These are phyloP conservation scores for Eimeria tenella DNA, from an alignment of 169 alveolate genomes.

Conservation along the genomic window DNA sequence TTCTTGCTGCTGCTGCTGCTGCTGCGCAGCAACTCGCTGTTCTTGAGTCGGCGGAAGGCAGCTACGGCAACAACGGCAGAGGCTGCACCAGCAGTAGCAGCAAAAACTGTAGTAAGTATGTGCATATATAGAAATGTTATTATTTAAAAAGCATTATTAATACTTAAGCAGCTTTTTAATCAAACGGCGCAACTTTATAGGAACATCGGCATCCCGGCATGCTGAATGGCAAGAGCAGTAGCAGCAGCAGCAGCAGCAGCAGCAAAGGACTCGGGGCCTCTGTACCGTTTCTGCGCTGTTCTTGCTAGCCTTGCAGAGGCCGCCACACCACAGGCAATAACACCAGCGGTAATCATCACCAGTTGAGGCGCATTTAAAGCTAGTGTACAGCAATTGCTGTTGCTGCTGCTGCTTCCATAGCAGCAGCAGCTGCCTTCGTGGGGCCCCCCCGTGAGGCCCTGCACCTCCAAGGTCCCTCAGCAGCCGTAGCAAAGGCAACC, in stretches of 20 bases:
- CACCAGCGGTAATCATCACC: neutral
- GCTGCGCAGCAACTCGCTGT: neutral
- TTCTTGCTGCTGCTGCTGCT: conserved; percentile 20
- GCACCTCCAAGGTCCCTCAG: neutral
- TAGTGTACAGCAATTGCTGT: neutral
- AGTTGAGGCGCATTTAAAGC: neutral
- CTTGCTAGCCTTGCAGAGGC: neutral
- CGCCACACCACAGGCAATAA: neutral
- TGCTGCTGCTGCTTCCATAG: conserved; percentile 8
- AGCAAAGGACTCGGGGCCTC: conserved; percentile 54
- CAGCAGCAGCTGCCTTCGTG: conserved; percentile 50
- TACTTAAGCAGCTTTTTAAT: neutral
- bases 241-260: conserved; percentile 63
- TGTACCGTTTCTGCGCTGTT: neutral
- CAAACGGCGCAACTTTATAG: too few species aligned
- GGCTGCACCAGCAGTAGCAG: neutral
- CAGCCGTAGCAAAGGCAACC: neutral
- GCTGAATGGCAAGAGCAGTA: neutral
- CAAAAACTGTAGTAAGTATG: neutral
- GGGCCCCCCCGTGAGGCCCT: conserved; percentile 62
- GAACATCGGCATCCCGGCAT: too few species aligned
- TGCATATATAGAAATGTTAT: neutral
- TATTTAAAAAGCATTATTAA: neutral
- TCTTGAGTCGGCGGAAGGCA: conserved; percentile 12
- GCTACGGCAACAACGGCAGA: neutral